Conservation (phyloP, 352 stramenopile species). For the Phytophthora pistaciae region DNA sequence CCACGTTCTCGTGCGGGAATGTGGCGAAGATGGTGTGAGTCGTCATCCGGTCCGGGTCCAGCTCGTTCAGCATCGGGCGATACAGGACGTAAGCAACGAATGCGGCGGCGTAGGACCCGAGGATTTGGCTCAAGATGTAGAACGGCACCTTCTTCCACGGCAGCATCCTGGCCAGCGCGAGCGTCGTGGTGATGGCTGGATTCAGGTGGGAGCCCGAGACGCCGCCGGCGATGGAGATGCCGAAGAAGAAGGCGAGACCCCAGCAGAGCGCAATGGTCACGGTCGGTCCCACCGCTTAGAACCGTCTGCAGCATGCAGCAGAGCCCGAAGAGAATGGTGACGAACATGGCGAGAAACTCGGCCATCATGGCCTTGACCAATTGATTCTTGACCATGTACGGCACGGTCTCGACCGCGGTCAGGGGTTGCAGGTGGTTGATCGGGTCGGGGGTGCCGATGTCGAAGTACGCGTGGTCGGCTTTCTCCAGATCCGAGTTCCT, state of each 20-base stretch:
- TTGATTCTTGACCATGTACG: neutral
- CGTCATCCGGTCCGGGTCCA: constrained; percentile 42
- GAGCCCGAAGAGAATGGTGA: neutral
- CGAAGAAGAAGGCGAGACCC: constrained; percentile 12
- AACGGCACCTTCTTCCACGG: constrained; percentile 43
- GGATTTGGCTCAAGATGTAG: constrained; percentile 41
- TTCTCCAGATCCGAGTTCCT: constrained; percentile 7
- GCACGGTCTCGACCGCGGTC: constrained; percentile 5
- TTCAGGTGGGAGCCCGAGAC: constrained; percentile 35
- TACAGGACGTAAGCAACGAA: constrained; percentile 48
- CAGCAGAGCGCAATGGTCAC: neutral
- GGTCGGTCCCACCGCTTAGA: neutral
- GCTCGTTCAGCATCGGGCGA: constrained; percentile 41
- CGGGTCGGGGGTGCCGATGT: neutral
- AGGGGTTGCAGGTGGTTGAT: constrained; percentile 1
- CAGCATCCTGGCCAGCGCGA: constrained; percentile 38
- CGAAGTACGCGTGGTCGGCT: neutral
- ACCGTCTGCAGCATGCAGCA: neutral
- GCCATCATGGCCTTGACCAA: neutral
- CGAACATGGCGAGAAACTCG: neutral
- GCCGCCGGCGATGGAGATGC: constrained; percentile 2
- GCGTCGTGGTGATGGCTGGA: constrained; percentile 28
- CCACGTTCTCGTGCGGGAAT: constrained; percentile 39
- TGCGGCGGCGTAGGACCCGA: constrained; percentile 38
- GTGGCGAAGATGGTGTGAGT: constrained; percentile 47